A percentile compares a stretch with the other conserved stretches of the same genome.
Evolutionary conservation across 441 rosid genomes (phyloP).

Genomic region (Melastoma candidum): DNA sequence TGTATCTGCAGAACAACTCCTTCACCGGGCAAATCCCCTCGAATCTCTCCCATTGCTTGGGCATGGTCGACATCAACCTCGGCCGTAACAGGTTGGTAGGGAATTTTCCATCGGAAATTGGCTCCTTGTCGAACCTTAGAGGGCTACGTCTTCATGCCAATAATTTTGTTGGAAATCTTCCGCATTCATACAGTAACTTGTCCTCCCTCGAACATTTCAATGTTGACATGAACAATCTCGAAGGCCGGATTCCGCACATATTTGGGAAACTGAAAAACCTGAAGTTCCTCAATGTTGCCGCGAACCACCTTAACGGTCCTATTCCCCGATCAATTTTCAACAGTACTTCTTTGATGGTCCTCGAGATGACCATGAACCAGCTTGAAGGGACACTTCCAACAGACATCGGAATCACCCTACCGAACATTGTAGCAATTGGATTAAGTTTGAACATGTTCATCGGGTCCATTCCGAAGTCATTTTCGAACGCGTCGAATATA

Average conservation of each 20-base stretch:
- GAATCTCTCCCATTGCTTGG: too few relatives aligned
- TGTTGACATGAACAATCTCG: not conserved
- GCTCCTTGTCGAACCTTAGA: too few relatives aligned
- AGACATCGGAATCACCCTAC: constrained; percentile 11
- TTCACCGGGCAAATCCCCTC: too few relatives aligned
- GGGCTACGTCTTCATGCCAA: too few relatives aligned
- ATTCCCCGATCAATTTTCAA: constrained; percentile 24
- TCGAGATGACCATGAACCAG: constrained; percentile 5
- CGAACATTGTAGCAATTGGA: constrained; percentile 1
- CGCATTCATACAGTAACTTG: constrained; percentile 18
- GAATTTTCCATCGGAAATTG: too few relatives aligned
- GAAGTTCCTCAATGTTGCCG: not conserved
- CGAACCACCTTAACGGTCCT: constrained; percentile 8
- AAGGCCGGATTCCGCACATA: constrained; percentile 16
- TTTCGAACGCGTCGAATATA: constrained; percentile 20
- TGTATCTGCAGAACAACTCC: too few relatives aligned
- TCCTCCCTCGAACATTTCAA: constrained; percentile 8
- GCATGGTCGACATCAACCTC: too few relatives aligned
- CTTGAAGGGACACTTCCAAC: constrained; percentile 16
- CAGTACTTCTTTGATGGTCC: constrained; percentile 6
- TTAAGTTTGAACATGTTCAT: not conserved
- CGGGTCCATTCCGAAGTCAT: constrained; percentile 18
- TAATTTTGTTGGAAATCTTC: constrained; percentile 1
- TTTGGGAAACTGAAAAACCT: constrained; percentile 11
- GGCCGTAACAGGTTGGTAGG: too few relatives aligned